Conservation (phyloP, 345 rosid species). For the Zanthoxylum bungeanum region DNA sequence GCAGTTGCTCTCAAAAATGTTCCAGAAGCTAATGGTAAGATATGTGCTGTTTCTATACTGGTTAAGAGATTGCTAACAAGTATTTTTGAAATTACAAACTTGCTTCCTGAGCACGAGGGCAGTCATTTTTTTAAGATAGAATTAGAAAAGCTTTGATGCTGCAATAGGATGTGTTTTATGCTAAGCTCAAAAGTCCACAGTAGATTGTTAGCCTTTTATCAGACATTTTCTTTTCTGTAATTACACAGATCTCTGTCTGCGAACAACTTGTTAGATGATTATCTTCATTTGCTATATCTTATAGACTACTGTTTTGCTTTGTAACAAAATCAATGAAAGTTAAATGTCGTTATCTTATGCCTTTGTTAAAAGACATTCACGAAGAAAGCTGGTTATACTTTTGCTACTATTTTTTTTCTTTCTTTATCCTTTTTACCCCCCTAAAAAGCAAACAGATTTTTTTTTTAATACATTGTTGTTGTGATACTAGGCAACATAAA, state of each 20-base stretch:
- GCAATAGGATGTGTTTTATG: not conserved
- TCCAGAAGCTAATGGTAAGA: slow-evolving; percentile 89
- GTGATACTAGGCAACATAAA: not conserved
- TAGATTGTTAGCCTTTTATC: not conserved
- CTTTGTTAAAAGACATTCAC: no score
- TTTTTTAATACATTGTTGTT: not conserved
- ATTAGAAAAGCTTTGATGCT: not conserved
- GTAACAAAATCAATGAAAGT: not conserved
- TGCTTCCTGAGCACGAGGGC: not conserved
- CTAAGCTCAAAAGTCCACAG: not conserved
- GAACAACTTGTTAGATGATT: not conserved
- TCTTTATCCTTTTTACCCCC: no score
- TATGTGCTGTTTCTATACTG: slow-evolving; percentile 10
- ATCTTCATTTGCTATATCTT: not conserved
- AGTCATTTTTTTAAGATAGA: not conserved
- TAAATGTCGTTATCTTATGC: not conserved
- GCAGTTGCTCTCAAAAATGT: slow-evolving; percentile 81
- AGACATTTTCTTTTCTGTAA: not conserved
- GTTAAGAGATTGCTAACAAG: not conserved
- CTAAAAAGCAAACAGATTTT: not conserved
- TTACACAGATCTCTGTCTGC: not conserved
- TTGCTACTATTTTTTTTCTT: not conserved
- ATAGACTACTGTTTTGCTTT: not conserved
- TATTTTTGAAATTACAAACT: not conserved
- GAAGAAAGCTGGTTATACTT: not conserved